These are phyloP conservation scores for Penicillium sp. DNA, from an alignment of 2,329 filamentous ascomycete species.

Conservation along the genomic window DNA sequence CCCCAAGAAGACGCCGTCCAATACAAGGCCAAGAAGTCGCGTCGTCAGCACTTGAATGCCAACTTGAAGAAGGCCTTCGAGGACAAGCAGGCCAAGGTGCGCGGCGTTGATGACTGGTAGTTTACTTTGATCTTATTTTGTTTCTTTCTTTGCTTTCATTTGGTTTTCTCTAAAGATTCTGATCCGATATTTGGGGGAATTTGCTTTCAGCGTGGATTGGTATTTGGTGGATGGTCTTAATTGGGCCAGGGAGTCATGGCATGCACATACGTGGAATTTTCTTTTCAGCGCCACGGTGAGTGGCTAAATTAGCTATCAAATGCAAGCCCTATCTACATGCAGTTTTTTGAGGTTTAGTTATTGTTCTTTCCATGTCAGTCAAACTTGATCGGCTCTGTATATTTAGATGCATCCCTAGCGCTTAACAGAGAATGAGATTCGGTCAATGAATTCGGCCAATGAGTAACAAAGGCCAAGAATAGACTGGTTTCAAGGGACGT, in stretches of 20 bases:
- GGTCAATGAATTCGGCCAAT: neutral
- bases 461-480: neutral
- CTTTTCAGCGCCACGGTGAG: too few species aligned
- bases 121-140: neutral
- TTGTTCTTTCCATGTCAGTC: too few species aligned
- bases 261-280: conserved; percentile 3
- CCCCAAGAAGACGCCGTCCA: conserved; percentile 32
- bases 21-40: conserved; percentile 40
- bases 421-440: neutral
- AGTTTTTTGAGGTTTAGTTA: too few species aligned
- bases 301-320: too few species aligned
- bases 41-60: conserved; percentile 37
- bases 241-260: conserved; percentile 18
- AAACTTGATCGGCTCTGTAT: neutral
- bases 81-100: conserved; percentile 36
- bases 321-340: too few species aligned
- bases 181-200: neutral
- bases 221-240: conserved; percentile 3
- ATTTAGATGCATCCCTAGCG: neutral
- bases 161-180: neutral
- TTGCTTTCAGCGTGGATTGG: conserved; percentile 5
- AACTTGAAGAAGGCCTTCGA: conserved; percentile 40
- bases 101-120: conserved; percentile 36
- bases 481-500: too few species aligned
- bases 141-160: neutral